Conservation (phyloP, 23 red algal genomes). For the Agarophyton chilense region DNA sequence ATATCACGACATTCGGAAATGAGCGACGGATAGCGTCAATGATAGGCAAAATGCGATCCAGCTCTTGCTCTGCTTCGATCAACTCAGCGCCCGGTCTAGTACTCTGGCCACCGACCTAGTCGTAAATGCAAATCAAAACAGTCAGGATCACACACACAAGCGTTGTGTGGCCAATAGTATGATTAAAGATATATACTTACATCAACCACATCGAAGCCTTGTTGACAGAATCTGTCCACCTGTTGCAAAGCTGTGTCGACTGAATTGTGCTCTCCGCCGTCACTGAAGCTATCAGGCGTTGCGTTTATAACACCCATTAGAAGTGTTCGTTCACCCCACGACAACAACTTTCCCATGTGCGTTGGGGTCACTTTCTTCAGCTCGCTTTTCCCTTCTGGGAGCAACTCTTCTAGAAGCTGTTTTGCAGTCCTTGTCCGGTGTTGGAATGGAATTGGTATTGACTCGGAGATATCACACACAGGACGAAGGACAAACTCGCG, state of each 20-base stretch:
- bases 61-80: conserved; percentile 53
- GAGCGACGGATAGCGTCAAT: conserved; percentile 61
- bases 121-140: neutral
- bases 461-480: conserved; percentile 51
- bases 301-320: conserved; percentile 92
- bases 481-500: conserved; percentile 91
- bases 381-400: neutral
- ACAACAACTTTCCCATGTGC: conserved; percentile 9
- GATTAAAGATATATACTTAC: conserved; percentile 1
- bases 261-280: conserved; percentile 65
- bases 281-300: conserved; percentile 97
- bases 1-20: conserved; percentile 62
- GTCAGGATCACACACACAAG: no score
- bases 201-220: conserved; percentile 63
- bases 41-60: conserved; percentile 70
- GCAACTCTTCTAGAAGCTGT: conserved; percentile 16
- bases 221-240: conserved; percentile 60
- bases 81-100: conserved; percentile 82
- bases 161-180: no score
- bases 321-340: conserved; percentile 46
- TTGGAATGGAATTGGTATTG: neutral
- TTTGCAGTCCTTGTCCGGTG: conserved; percentile 1
- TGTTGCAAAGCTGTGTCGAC: conserved; percentile 49
- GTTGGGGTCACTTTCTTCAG: conserved; percentile 46
- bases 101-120: conserved; percentile 84